Conservation (phyloP, 768 basidiomycete genomes). For the Mycena amicta region DNA sequence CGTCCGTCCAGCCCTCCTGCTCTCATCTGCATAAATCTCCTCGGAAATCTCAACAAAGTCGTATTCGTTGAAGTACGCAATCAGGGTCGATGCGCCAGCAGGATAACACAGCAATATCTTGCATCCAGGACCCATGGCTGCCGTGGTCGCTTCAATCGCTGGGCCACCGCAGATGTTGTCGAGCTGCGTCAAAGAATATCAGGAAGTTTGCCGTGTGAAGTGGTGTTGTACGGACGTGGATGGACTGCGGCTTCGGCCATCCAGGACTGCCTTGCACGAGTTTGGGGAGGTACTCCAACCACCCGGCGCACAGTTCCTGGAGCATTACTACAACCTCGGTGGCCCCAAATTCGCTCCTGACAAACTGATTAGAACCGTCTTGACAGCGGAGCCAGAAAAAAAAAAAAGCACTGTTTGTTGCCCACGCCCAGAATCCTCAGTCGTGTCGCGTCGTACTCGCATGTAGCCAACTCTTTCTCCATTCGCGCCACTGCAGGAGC, state of each 20-base stretch:
- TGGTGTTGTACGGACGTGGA: conserved; percentile 18
- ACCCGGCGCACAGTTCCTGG: conserved; percentile 7
- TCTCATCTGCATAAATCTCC: conserved; percentile 10
- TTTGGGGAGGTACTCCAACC: neutral
- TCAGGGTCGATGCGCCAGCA: neutral
- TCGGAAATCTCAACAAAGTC: conserved; percentile 9
- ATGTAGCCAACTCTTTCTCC: conserved; percentile 3
- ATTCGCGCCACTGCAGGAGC: conserved; percentile 8
- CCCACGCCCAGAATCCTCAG: conserved; percentile 5
- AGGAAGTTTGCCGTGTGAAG: neutral
- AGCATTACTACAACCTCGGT: neutral
- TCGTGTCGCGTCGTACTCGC: neutral
- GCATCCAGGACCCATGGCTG: conserved; percentile 12
- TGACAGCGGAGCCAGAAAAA: neutral
- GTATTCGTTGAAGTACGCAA: neutral
- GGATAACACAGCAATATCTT: conserved; percentile 10
- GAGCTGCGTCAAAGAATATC: neutral
- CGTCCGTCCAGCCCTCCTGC: conserved; percentile 8
- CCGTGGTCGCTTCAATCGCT: conserved; percentile 5
- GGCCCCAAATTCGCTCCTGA: neutral
- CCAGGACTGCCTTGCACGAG: neutral
- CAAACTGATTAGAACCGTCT: neutral
- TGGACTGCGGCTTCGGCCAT: conserved; percentile 13
- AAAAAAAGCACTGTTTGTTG: neutral
- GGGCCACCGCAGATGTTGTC: conserved; percentile 7